These are phyloP conservation scores for Coniochaeta hoffmannii DNA, from an alignment of 2,329 filamentous ascomycete species.

Conservation along the genomic window DNA sequence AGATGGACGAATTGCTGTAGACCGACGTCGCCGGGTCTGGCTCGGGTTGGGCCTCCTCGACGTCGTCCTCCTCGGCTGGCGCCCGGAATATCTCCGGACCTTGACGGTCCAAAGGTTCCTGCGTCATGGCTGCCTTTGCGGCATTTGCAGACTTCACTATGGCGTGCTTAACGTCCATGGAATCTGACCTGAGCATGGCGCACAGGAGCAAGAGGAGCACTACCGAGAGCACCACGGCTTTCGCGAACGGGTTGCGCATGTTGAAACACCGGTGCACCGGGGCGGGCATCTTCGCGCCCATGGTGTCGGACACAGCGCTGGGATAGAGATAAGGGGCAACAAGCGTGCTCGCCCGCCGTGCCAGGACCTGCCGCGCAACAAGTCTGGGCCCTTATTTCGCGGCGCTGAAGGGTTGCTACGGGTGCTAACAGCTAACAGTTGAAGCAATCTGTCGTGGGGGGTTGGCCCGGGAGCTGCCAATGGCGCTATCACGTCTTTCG, in stretches of 20 bases:
- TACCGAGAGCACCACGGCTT: slow-evolving; percentile 35
- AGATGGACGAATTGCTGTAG: slow-evolving; percentile 20
- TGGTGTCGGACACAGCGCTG: neutral
- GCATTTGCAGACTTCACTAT: slow-evolving; percentile 32
- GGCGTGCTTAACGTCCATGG: slow-evolving; percentile 30
- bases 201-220: slow-evolving; percentile 34
- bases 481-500: neutral
- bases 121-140: slow-evolving; percentile 22
- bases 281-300: slow-evolving; percentile 2
- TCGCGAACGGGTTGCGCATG: slow-evolving; percentile 40
- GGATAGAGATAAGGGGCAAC: neutral
- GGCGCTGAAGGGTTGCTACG: neutral
- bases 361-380: neutral
- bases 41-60: slow-evolving; percentile 2
- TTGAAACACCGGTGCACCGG: slow-evolving; percentile 32
- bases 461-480: neutral
- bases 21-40: slow-evolving; percentile 45
- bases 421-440: neutral
- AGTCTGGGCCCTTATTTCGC: neutral
- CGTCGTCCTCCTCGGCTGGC: neutral
- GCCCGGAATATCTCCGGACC: neutral
- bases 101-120: slow-evolving; percentile 17
- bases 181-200: slow-evolving; percentile 32
- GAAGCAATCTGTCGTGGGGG: neutral
- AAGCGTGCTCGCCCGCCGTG: neutral